A percentile compares a stretch with the other conserved stretches of the same genome.
These are phyloP conservation scores for Penicillium sp. DNA, from an alignment of 2,329 filamentous ascomycete genomes.

Conservation along the genomic window DNA sequence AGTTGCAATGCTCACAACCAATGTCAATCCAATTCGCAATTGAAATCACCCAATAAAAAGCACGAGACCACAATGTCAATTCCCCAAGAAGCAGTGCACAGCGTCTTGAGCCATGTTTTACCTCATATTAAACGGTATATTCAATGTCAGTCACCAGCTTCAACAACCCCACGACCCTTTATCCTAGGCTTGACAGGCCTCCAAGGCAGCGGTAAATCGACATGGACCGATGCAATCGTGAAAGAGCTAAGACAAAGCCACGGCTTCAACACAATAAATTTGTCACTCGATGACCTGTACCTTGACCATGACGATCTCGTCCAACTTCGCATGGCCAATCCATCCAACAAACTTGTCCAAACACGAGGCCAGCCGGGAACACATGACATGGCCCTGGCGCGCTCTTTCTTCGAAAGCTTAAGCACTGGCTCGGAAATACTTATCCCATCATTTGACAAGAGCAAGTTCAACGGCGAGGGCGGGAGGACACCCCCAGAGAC, in stretches of 20 bases:
- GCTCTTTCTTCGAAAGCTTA: slow-evolving; percentile 12
- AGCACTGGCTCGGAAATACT: neutral
- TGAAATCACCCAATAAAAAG: neutral
- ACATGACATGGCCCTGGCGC: slow-evolving; percentile 13
- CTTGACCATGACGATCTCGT: slow-evolving; percentile 17
- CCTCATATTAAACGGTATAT: slow-evolving; percentile 7
- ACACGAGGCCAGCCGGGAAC: slow-evolving; percentile 18
- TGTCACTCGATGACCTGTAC: slow-evolving; percentile 19
- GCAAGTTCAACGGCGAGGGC: slow-evolving; percentile 17
- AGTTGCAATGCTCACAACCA: too few species aligned
- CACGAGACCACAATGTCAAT: slow-evolving; percentile 1
- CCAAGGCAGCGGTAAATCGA: slow-evolving; percentile 20
- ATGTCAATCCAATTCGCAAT: neutral
- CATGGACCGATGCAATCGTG: slow-evolving; percentile 16
- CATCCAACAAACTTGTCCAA: slow-evolving; percentile 14
- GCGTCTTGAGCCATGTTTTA: slow-evolving; percentile 2
- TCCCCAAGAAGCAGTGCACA: slow-evolving; percentile 2
- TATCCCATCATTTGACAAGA: slow-evolving; percentile 19
- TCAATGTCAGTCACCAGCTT: neutral
- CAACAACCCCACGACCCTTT: slow-evolving; percentile 5
- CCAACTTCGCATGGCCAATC: slow-evolving; percentile 4
- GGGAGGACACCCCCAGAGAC: slow-evolving; percentile 8
- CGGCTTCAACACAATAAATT: slow-evolving; percentile 13
- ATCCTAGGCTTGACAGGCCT: slow-evolving; percentile 17
- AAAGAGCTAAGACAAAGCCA: slow-evolving; percentile 2